Base-by-base conservation (phyloP, 768 basidiomycete genomes). In the Boletellus emodensis region DNA sequence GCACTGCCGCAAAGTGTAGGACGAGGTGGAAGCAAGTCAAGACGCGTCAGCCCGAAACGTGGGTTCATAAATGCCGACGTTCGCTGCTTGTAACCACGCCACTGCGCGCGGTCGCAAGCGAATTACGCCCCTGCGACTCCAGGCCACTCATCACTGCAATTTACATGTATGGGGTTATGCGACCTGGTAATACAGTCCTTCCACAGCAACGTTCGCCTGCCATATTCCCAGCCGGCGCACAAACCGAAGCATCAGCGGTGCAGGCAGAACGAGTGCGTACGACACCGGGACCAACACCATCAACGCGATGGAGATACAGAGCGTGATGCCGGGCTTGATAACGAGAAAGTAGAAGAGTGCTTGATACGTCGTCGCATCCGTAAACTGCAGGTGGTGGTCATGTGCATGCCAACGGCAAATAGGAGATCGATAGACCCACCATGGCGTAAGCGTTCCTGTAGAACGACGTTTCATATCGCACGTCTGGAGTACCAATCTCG, bases 301-400 rank as follows among this genome's bases (percentile, higher is more conserved):
- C 44, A 88, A 63, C 18, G 71, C 56, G 13, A 88, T 63, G 6
- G 80, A 77, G 33, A 90, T 71, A 15, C 85, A 70, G 24, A 92
- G 67, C 1, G 88, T 89, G 65, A 91, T 86, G 28, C 81, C 76
- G 3, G 90, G 87, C 64, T 92, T 92, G 72, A 92, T 83, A 44
- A 91, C 86, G 53, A 92, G 77, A 70, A 92, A 92, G 65, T 92
- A 91, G 74, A 92, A 91, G 3, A 92, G 75, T 0, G 90, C 84
- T 71, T 87, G 87, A 66, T 89, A 91, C 15, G 89, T 87, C 5
- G 85, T 87, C 35, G 85, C 71, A 60, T 91, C 89, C 37, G 84
- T 83, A 68, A 91, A 91, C 88, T 90, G 56, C 17, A 22, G 7
- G 30, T 30, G 30, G 30, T 11, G 26, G 24, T 10, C 17, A 20